A percentile compares a stretch with the other conserved stretches of the same genome.
Evolutionary conservation across 768 basidiomycete genomes (phyloP).

Genomic region (Heimioporus sp.): DNA sequence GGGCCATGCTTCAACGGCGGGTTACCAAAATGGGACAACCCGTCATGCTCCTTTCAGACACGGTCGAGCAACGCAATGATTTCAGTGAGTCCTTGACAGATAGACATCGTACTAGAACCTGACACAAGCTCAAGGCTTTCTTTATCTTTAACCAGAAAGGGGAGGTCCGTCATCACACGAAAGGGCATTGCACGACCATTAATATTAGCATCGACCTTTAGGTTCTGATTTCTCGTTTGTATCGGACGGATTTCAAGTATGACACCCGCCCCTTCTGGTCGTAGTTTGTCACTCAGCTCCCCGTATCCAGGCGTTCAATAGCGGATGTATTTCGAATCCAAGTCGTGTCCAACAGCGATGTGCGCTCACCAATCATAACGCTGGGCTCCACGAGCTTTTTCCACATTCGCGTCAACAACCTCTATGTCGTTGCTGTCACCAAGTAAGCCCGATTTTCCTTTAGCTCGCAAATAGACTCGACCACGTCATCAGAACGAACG

Average conservation of each 20-base stretch:
- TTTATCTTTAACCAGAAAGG: slow-evolving; percentile 99
- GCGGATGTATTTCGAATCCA: slow-evolving; percentile 99
- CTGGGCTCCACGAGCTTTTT: slow-evolving; percentile 99
- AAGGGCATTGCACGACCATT: not conserved
- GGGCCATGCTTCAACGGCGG: slow-evolving; percentile 1
- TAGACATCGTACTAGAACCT: not conserved
- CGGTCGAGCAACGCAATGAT: slow-evolving; percentile 36
- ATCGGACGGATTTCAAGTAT: slow-evolving; percentile 96
- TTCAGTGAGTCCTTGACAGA: slow-evolving; percentile 36
- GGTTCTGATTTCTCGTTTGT: slow-evolving; percentile 95
- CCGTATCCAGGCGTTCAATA: slow-evolving; percentile 74
- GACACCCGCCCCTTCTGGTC: slow-evolving; percentile 24
- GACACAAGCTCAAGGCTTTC: slow-evolving; percentile 68
- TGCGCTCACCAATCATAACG: slow-evolving; percentile 95
- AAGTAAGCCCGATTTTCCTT: slow-evolving; percentile 56
- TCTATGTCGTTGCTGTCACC: slow-evolving; percentile 94
- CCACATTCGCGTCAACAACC: slow-evolving; percentile 92
- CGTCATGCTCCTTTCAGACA: not conserved
- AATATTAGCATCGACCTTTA: slow-evolving; percentile 28
- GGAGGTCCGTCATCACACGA: slow-evolving; percentile 61
- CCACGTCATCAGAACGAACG: slow-evolving; percentile 70
- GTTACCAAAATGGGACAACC: not conserved
- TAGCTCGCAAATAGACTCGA: not conserved
- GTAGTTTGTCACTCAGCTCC: not conserved
- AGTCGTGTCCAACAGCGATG: slow-evolving; percentile 96